Conservation (phyloP, 2,329 filamentous ascomycete genomes). For the Fusarium secorum region DNA sequence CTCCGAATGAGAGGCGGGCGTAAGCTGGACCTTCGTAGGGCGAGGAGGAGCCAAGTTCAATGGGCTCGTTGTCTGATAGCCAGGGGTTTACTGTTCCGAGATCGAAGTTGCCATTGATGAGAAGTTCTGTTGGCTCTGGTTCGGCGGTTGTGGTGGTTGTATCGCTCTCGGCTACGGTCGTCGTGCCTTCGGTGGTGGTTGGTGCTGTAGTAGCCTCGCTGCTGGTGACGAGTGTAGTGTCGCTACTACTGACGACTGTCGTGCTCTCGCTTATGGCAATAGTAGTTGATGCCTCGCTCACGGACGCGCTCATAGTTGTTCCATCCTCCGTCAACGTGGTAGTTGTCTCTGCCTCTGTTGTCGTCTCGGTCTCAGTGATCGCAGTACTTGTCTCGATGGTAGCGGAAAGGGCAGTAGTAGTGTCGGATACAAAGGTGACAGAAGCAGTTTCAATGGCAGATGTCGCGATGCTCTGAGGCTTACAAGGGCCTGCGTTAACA, state of each 20-base stretch:
- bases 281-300: not conserved
- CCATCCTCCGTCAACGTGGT: not conserved
- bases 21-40: not conserved
- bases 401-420: not conserved
- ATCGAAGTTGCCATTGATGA: not conserved
- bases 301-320: not conserved
- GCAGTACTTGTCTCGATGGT: not conserved
- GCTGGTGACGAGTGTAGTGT: rapidly evolving
- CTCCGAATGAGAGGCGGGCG: not conserved
- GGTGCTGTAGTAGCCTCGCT: not conserved
- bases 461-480: not conserved
- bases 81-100: not conserved
- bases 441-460: not conserved
- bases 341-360: not conserved
- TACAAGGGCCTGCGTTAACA: not conserved
- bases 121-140: not conserved
- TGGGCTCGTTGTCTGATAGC: not conserved
- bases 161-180: not conserved
- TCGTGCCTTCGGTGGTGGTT: not conserved
- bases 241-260: not conserved
- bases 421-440: rapidly evolving
- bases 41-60: not conserved
- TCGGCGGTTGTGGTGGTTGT: not conserved
- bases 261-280: rapidly evolving
- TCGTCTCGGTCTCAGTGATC: rapidly evolving